These are phyloP conservation scores for Aspergillus pseudoglaucus DNA, from an alignment of 2,329 filamentous ascomycete genomes.

Conservation along the genomic window DNA sequence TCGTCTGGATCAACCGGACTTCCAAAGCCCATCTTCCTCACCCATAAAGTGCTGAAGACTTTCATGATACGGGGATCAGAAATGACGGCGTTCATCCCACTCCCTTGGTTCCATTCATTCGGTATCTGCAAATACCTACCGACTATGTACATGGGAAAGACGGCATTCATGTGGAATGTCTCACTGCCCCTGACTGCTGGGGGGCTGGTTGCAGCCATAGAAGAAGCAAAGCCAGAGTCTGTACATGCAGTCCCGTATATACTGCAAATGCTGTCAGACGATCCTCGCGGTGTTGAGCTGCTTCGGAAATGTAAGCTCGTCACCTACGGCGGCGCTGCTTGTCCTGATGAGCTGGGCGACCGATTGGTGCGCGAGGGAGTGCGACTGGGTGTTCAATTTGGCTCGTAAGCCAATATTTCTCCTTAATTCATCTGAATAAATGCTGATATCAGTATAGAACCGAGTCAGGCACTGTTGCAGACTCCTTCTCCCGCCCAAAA, in stretches of 20 bases:
- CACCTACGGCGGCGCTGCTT: slow-evolving; percentile 36
- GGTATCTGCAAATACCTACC: slow-evolving; percentile 38
- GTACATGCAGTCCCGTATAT: slow-evolving; percentile 39
- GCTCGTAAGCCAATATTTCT: slow-evolving; percentile 27
- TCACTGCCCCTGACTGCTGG: slow-evolving; percentile 34
- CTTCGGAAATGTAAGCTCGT: slow-evolving; percentile 35
- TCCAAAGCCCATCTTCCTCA: slow-evolving; percentile 42
- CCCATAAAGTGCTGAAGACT: slow-evolving; percentile 35
- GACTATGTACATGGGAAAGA: slow-evolving; percentile 40
- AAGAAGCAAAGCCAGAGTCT: slow-evolving; percentile 33
- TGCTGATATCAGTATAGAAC: slow-evolving; percentile 21
- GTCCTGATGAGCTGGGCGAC: slow-evolving; percentile 39
- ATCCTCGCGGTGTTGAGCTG: slow-evolving; percentile 27
- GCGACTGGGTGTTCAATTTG: slow-evolving; percentile 35
- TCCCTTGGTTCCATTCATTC: slow-evolving; percentile 42
- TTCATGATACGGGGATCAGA: slow-evolving; percentile 31
- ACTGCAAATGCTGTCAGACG: slow-evolving; percentile 36
- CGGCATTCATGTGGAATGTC: slow-evolving; percentile 38
- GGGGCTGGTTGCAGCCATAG: slow-evolving; percentile 29
- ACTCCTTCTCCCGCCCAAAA: slow-evolving; percentile 34
- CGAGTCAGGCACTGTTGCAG: slow-evolving; percentile 39
- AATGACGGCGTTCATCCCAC: slow-evolving; percentile 37
- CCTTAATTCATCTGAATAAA: too few species aligned
- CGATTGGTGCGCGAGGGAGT: slow-evolving; percentile 32
- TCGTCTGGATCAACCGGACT: slow-evolving; percentile 46